Percentiles rank a stretch among this genome's conserved stretches.
Evolutionary conservation across 352 stramenopile genomes (phyloP).

Genomic region (Phytophthora ohioensis): DNA sequence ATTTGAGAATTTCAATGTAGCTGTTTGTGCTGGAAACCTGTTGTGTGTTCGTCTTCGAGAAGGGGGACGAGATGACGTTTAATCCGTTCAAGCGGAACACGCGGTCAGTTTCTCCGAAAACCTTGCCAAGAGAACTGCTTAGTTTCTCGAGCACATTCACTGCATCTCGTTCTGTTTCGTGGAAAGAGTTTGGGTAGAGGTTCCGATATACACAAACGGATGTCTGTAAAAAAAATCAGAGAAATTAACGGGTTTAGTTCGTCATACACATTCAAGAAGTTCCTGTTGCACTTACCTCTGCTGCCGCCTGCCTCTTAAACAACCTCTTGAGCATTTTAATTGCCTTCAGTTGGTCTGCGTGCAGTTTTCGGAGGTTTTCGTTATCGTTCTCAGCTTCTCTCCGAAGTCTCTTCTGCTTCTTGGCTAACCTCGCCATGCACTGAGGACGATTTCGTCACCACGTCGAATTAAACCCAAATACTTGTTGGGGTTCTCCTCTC

Average conservation of each 20-base stretch:
- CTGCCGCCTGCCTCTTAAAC: background rate
- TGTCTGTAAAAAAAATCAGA: background rate
- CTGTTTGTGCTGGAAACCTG: background rate
- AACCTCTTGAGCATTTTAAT: conserved; percentile 1
- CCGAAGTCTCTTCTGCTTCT: background rate
- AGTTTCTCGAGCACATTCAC: background rate
- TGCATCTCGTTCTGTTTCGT: background rate
- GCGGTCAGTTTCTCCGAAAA: conserved; percentile 3
- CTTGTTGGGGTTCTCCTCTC: no score
- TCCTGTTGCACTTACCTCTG: background rate
- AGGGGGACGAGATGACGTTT: background rate
- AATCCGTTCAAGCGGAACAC: background rate
- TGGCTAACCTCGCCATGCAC: background rate
- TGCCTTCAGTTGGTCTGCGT: background rate
- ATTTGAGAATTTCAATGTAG: conserved; percentile 13
- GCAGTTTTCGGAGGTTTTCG: background rate
- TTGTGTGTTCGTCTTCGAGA: conserved; percentile 3
- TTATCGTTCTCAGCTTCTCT: conserved; percentile 3
- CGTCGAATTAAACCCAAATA: background rate
- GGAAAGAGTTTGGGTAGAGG: background rate
- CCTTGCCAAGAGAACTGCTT: background rate
- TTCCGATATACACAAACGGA: background rate
- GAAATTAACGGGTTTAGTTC: no score
- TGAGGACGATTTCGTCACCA: background rate
- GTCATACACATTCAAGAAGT: no score